phyloP scores from a whole-genome alignment of 192 early-diverging fungal genomes.

The Rhizophagus prolifer region DNA sequence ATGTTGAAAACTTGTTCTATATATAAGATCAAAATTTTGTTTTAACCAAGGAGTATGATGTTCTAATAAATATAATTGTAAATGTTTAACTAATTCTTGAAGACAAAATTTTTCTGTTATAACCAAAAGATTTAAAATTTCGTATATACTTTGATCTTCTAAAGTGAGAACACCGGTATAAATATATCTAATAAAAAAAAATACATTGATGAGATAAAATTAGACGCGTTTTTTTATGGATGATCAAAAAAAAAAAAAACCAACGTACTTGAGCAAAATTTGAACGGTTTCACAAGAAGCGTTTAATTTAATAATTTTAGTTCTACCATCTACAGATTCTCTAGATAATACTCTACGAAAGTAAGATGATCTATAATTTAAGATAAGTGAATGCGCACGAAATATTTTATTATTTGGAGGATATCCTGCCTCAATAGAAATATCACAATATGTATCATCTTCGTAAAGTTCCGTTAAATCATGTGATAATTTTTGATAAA shows the following conservation, averaged over 20 bases:
- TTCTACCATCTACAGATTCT: not conserved
- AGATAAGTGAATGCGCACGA: not conserved
- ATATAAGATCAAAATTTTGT: constrained; percentile 12
- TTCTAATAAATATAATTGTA: constrained; percentile 18
- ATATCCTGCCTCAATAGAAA: not conserved
- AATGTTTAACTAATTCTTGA: not conserved
- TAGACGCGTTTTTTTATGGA: no score
- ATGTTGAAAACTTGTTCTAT: not conserved
- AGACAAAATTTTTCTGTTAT: constrained; percentile 10
- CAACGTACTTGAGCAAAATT: not conserved
- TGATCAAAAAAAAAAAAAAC: no score
- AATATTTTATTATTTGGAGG: not conserved
- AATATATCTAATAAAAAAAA: constrained; percentile 10
- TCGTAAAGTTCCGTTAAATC: not conserved
- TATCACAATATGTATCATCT: constrained; percentile 1
- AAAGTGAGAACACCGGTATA: not conserved
- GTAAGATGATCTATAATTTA: constrained; percentile 7
- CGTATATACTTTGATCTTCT: not conserved
- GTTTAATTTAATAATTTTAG: not conserved
- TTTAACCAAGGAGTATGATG: not conserved
- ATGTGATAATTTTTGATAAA: not conserved
- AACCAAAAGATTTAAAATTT: constrained; percentile 1
- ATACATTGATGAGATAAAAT: no score
- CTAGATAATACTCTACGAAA: not conserved
- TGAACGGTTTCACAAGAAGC: not conserved